These are phyloP conservation scores for Hericium coralloides DNA, from an alignment of 768 basidiomycete species.

Conservation along the genomic window DNA sequence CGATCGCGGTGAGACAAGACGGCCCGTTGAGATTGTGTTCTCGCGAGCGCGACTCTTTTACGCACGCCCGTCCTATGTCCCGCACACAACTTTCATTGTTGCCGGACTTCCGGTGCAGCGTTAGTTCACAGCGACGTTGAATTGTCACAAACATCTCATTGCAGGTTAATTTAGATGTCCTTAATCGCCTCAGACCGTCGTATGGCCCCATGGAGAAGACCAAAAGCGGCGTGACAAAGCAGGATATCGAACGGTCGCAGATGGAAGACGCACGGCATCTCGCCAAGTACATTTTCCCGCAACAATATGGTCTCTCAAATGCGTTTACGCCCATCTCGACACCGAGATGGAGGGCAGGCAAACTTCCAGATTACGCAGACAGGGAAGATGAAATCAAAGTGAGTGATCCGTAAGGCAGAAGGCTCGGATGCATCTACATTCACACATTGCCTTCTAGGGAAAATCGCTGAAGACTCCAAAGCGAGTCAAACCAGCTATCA, in stretches of 20 bases:
- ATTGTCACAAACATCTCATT: too few relatives aligned
- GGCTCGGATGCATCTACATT: too few relatives aligned
- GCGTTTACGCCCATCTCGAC: constrained; percentile 35
- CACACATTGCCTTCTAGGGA: constrained; percentile 14
- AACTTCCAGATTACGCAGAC: constrained; percentile 45
- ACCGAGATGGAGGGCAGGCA: constrained; percentile 12
- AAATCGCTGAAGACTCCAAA: constrained; percentile 57
- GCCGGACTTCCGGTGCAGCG: constrained; percentile 65
- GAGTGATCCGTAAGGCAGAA: background rate
- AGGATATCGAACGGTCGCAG: constrained; percentile 26
- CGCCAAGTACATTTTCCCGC: constrained; percentile 79
- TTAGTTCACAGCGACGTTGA: constrained; percentile 24
- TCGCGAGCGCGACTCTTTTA: constrained; percentile 60
- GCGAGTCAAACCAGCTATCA: constrained; percentile 48
- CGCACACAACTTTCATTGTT: constrained; percentile 38
- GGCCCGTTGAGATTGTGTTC: constrained; percentile 44
- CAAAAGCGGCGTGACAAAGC: too few relatives aligned
- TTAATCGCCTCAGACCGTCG: constrained; percentile 48
- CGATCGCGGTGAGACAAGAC: constrained; percentile 5
- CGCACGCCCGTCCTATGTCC: constrained; percentile 44
- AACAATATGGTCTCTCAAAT: constrained; percentile 60
- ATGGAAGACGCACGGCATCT: constrained; percentile 49
- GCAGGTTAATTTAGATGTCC: constrained; percentile 38
- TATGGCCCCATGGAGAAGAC: constrained; percentile 20
- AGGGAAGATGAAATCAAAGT: constrained; percentile 70